These are phyloP conservation scores for Xerophyta viscosa DNA, from an alignment of 106 monocot species.

Conservation along the genomic window DNA sequence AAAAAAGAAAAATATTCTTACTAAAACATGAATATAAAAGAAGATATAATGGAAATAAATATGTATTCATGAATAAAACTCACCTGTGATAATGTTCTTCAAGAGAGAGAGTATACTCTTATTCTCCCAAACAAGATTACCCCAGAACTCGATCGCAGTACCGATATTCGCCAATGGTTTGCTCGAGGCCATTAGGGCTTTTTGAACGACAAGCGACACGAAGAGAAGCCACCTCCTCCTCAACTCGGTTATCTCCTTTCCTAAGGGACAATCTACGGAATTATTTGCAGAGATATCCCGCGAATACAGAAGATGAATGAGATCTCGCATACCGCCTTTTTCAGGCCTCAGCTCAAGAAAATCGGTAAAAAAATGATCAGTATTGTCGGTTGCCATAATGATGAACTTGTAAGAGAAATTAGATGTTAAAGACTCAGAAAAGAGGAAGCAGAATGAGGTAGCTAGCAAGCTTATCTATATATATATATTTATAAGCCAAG, in stretches of 20 bases:
- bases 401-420: too few relatives aligned
- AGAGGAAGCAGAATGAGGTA: too few relatives aligned
- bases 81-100: constrained; percentile 13
- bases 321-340: constrained; percentile 10
- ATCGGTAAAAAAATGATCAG: not conserved
- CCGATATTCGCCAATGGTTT: constrained; percentile 25
- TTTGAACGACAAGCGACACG: constrained; percentile 33
- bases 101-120: constrained; percentile 8
- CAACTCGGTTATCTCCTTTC: constrained; percentile 5
- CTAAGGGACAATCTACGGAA: constrained; percentile 25
- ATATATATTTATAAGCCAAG: too few relatives aligned
- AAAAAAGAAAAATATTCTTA: not conserved
- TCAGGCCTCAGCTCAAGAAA: constrained; percentile 28
- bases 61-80: not conserved
- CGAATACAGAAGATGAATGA: constrained; percentile 21
- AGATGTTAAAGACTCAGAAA: too few relatives aligned
- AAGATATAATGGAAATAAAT: not conserved
- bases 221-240: constrained; percentile 28
- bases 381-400: too few relatives aligned
- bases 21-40: not conserved
- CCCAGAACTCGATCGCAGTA: constrained; percentile 11
- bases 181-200: constrained; percentile 8
- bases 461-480: too few relatives aligned
- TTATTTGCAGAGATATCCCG: constrained; percentile 7
- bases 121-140: constrained; percentile 21